A percentile compares a stretch with the other conserved stretches of the same genome.
phyloP scores from a whole-genome alignment of 768 basidiomycete species.

The Lentinula edodes region DNA sequence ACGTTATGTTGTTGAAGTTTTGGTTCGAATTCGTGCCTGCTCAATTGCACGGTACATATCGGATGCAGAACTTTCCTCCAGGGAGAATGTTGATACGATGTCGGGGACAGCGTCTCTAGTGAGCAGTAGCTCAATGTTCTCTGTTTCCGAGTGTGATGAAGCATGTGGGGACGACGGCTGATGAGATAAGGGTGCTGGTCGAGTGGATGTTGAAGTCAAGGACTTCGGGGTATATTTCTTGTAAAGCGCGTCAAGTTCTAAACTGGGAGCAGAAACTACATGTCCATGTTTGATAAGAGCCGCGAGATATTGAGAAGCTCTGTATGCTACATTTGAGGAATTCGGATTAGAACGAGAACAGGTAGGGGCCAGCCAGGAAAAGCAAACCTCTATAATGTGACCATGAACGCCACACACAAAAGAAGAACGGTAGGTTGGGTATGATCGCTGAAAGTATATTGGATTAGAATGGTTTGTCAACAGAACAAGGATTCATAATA shows the following conservation, averaged over 20 bases:
- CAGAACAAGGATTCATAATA: background rate
- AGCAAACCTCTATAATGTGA: slow-evolving; percentile 69
- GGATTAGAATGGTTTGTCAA: background rate
- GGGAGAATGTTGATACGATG: slow-evolving; percentile 39
- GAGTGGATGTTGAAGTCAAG: slow-evolving; percentile 5
- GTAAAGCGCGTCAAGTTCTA: slow-evolving; percentile 56
- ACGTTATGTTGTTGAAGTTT: background rate
- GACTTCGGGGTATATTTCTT: slow-evolving; percentile 14
- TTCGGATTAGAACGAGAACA: background rate
- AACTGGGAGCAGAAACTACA: slow-evolving; percentile 51
- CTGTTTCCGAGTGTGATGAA: background rate
- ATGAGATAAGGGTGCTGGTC: slow-evolving; percentile 6
- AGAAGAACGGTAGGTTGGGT: slow-evolving; percentile 84
- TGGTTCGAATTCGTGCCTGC: slow-evolving; percentile 32
- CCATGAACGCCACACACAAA: slow-evolving; percentile 82
- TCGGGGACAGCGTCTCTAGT: slow-evolving; percentile 47
- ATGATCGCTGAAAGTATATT: slow-evolving; percentile 49
- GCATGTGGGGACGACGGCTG: background rate
- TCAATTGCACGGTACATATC: slow-evolving; percentile 63
- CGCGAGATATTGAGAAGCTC: slow-evolving; percentile 63
- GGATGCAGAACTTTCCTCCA: slow-evolving; percentile 37
- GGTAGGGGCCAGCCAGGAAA: background rate
- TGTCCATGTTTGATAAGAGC: slow-evolving; percentile 48
- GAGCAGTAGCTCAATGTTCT: slow-evolving; percentile 31
- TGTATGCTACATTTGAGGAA: slow-evolving; percentile 43